Percentiles rank a stretch among this genome's conserved stretches.
Conservation (phyloP, 2,329 filamentous ascomycete genomes). For the Lachnellula arida region DNA sequence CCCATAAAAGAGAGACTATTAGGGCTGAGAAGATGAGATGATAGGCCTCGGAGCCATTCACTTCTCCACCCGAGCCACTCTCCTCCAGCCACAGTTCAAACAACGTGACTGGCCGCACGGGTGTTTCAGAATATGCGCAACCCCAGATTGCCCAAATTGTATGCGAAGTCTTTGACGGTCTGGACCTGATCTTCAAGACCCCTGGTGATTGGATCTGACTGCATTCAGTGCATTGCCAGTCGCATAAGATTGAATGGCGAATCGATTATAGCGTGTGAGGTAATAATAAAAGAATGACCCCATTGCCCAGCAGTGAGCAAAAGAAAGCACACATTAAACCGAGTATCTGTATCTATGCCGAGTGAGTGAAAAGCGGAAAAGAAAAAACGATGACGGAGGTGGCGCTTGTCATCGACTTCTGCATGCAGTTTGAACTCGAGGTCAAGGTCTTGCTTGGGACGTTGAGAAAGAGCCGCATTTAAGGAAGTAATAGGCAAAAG, state of each 20-base stretch:
- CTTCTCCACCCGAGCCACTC: neutral
- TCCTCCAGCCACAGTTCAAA: neutral
- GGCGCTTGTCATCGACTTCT: neutral
- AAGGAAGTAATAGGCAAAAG: neutral
- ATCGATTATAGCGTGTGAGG: neutral
- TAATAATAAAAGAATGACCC: neutral
- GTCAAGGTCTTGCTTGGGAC: neutral
- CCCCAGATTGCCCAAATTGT: neutral
- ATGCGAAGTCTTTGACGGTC: neutral
- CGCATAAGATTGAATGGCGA: neutral
- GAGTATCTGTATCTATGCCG: neutral
- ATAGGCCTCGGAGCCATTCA: neutral
- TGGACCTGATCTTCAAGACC: neutral
- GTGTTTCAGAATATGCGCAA: neutral
- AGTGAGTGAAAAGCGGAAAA: neutral
- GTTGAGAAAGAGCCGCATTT: neutral
- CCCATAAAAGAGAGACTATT: no score
- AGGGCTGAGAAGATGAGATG: neutral
- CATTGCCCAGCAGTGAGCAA: neutral
- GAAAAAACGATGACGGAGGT: slow-evolving; percentile 2
- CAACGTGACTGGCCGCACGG: neutral
- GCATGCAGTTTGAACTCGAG: neutral
- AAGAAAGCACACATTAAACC: neutral
- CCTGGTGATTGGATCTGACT: neutral
- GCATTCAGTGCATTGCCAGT: neutral